Base-by-base conservation (phyloP, 1,139 yeast genomes). In the Wickerhamomyces sp. region DNA sequence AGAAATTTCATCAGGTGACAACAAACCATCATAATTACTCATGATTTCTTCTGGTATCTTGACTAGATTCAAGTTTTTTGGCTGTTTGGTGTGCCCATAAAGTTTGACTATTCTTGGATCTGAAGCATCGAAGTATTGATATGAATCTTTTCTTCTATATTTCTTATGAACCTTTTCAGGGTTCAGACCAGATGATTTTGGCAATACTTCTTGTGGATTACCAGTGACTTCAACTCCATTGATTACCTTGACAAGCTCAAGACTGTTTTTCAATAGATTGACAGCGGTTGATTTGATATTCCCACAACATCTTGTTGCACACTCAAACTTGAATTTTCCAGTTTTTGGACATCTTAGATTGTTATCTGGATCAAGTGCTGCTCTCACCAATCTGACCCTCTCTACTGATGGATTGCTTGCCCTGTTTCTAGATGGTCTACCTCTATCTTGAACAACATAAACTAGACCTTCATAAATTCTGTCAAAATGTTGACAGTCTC, bases 391-490 rank as follows among this genome's bases (percentile, higher is more conserved):
- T 35, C 35, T 40, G 14, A 27, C 18, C 29, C 27, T 34, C 18
- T 37, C 33, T 11, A 29, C 10, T 3, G 31, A 29, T 9, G 31
- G 31, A 7, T 27, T 34, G 15, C 15, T 27, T 7, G 27, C 29
- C 38, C 27, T 39, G 33, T n/a, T 33, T 1, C 37, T 42, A 2
- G 36, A 27, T 27, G 43, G 47, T 27, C 47, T 45, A 2, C 52
- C 52, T 27, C 50, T 30, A 14, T 41, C 47, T 10, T 43, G 39
- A n/a, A 49, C 27, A 8, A 42, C 31, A n/a, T 43, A 40, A 14
- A 48, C 10, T 2, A 36, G 34, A 14, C 42, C 39, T 1, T 35
- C 34, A 13, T 27, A 7, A 7, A 43, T 37, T 10, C 40, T 33
- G 1, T 36, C 32, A 11, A 39, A 27, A 34, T 49, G 52, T 6